Evolutionary conservation across 768 basidiomycete genomes (phyloP).

Genomic region (Leccinum disarticulatum): DNA sequence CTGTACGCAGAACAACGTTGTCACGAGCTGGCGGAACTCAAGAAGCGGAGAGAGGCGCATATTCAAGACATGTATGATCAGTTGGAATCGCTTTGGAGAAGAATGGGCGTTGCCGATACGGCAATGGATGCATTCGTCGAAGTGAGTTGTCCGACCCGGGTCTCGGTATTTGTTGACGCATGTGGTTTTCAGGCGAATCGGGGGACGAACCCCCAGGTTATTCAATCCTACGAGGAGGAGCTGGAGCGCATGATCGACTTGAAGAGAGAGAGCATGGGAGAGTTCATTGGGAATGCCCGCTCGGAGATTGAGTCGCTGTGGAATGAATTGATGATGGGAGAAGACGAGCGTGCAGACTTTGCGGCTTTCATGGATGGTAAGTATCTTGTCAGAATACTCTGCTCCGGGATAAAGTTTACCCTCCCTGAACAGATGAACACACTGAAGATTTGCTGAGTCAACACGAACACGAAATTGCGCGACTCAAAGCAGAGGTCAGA

Average conservation of each 20-base stretch:
- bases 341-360: slow-evolving; percentile 80
- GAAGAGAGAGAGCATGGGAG: slow-evolving; percentile 83
- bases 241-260: slow-evolving; percentile 87
- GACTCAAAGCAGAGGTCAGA: slow-evolving; percentile 80
- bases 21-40: slow-evolving; percentile 65
- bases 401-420: background rate
- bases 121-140: slow-evolving; percentile 96
- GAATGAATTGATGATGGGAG: slow-evolving; percentile 84
- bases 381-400: slow-evolving; percentile 15
- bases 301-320: slow-evolving; percentile 79
- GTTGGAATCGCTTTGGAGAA: slow-evolving; percentile 85
- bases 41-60: slow-evolving; percentile 70
- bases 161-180: background rate
- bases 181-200: slow-evolving; percentile 43
- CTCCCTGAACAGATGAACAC: slow-evolving; percentile 61
- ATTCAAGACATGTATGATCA: slow-evolving; percentile 96
- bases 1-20: slow-evolving; percentile 64
- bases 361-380: slow-evolving; percentile 80
- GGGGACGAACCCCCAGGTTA: slow-evolving; percentile 75
- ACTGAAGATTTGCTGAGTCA: slow-evolving; percentile 83
- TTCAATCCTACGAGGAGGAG: slow-evolving; percentile 86
- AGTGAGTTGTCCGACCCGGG: slow-evolving; percentile 22
- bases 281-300: slow-evolving; percentile 80
- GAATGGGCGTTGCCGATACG: slow-evolving; percentile 75
- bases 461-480: slow-evolving; percentile 82